Percentiles rank a stretch among this genome's conserved stretches.
Evolutionary conservation across 768 basidiomycete genomes (phyloP).

Genomic region (Tulasnella sp.): DNA sequence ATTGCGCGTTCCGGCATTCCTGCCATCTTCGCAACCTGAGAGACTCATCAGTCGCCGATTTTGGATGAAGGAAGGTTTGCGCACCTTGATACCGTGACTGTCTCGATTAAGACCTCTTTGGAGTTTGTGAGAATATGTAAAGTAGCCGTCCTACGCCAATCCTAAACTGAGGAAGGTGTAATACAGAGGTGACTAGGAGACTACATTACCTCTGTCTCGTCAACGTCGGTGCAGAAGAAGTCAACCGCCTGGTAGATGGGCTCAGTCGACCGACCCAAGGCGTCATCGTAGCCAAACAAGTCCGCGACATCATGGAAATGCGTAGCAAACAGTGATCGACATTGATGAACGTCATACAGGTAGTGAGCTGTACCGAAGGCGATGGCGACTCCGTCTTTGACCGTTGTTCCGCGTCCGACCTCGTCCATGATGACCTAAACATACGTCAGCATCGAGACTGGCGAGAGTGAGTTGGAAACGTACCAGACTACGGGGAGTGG

Average conservation of each 20-base stretch:
- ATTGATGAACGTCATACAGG: constrained; percentile 54
- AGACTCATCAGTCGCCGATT: not conserved
- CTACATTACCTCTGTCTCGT: constrained; percentile 55
- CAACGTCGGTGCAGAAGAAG: constrained; percentile 85
- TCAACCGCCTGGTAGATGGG: constrained; percentile 44
- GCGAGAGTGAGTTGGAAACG: constrained; percentile 20
- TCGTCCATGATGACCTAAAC: constrained; percentile 97
- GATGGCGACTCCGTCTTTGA: constrained; percentile 84
- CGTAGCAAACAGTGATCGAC: constrained; percentile 91
- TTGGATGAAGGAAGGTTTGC: not conserved
- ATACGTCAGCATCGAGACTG: not conserved
- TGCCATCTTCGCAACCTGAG: constrained; percentile 52
- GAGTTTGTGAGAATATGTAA: constrained; percentile 75
- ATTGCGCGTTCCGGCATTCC: constrained; percentile 63
- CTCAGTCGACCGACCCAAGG: constrained; percentile 26
- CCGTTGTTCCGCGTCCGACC: constrained; percentile 92
- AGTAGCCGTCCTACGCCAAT: constrained; percentile 37
- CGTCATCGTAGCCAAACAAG: constrained; percentile 54
- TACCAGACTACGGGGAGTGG: constrained; percentile 75
- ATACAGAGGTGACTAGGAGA: not conserved
- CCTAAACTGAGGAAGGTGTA: not conserved
- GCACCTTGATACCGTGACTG: constrained; percentile 81
- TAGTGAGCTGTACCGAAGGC: constrained; percentile 87
- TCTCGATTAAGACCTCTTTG: constrained; percentile 76
- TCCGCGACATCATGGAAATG: constrained; percentile 92